phyloP scores from a whole-genome alignment of 1,284 basidiomycete species.

The Trametes polyzona region DNA sequence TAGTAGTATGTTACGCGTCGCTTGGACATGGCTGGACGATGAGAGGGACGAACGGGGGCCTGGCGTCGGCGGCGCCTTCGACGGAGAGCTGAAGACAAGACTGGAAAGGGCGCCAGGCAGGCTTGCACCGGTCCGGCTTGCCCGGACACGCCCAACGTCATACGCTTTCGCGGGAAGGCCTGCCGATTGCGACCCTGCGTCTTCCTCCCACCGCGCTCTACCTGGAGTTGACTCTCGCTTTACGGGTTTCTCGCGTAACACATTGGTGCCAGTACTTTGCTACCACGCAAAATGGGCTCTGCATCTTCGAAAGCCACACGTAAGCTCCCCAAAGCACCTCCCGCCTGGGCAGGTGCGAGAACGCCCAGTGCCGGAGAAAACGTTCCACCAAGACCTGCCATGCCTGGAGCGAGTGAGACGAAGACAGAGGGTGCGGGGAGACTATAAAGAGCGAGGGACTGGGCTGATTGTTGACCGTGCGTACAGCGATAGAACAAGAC shows the following conservation, averaged over 20 bases:
- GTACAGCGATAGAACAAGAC: conserved; percentile 67
- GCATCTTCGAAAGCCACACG: conserved; percentile 69
- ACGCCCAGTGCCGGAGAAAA: conserved; percentile 35
- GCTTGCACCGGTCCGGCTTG: neutral
- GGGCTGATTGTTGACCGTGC: neutral
- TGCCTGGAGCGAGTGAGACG: conserved; percentile 50
- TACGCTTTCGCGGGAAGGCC: neutral
- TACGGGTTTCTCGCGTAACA: neutral
- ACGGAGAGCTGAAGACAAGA: neutral
- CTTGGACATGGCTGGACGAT: conserved; percentile 24
- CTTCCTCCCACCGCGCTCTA: neutral
- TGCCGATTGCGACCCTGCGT: neutral
- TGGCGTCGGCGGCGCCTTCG: neutral
- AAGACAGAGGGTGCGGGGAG: conserved; percentile 53
- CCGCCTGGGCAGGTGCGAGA: conserved; percentile 59
- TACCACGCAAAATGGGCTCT: conserved; percentile 60
- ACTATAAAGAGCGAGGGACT: neutral
- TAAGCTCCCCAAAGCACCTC: conserved; percentile 59
- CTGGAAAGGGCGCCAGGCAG: neutral
- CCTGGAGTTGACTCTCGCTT: neutral
- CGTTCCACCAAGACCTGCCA: conserved; percentile 16
- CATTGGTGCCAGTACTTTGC: too few species aligned
- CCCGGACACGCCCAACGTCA: neutral
- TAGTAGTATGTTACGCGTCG: conserved; percentile 31
- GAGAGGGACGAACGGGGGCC: neutral